Evolutionary conservation across 2,329 filamentous ascomycete genomes (phyloP).

Genomic region (Mollisia scopiformis): DNA sequence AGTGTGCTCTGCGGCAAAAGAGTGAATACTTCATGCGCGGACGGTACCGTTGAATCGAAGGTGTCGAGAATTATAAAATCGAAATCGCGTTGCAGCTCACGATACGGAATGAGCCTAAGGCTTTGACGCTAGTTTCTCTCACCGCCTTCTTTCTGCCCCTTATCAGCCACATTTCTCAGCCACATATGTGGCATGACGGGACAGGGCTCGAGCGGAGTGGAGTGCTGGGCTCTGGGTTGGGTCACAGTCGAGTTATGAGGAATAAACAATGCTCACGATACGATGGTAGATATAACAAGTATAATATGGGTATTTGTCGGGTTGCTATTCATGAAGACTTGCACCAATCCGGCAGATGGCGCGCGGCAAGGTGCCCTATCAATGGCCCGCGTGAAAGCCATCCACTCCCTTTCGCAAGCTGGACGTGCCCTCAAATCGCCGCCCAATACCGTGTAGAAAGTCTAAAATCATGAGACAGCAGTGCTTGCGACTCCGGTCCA

Average conservation of each 20-base stretch:
- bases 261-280: too few species aligned
- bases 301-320: neutral
- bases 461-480: conserved; percentile 21
- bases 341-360: too few species aligned
- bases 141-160: too few species aligned
- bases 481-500: conserved; percentile 20
- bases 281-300: neutral
- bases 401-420: neutral
- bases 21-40: neutral
- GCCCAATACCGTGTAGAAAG: conserved; percentile 15
- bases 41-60: neutral
- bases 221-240: too few species aligned
- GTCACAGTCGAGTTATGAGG: too few species aligned
- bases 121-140: too few species aligned
- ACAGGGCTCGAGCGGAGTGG: neutral
- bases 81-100: neutral
- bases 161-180: too few species aligned
- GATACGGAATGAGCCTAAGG: too few species aligned
- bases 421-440: neutral
- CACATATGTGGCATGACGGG: neutral
- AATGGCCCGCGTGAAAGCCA: neutral
- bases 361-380: neutral
- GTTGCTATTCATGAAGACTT: too few species aligned
- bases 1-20: neutral
- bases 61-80: neutral